Evolutionary conservation across 2,329 filamentous ascomycete genomes (phyloP), one percentile per base, ranked within the genome.

Genomic region (Aspergillus fijiensis): DNA sequence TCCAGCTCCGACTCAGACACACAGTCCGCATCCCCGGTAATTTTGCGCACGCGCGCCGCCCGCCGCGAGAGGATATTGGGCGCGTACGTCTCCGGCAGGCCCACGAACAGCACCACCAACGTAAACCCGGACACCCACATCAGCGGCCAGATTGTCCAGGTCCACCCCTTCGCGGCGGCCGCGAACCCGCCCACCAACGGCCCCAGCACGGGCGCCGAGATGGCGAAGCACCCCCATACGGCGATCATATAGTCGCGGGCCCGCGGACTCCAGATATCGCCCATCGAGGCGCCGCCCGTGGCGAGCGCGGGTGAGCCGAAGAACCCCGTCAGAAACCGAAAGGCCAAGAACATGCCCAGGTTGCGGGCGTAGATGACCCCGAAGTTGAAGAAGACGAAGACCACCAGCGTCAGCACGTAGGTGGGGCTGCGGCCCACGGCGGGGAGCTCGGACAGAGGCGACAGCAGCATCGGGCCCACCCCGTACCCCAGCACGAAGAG

Each of bases 71-170:
- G 62, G 7, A 69, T 69, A 51, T 67, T 67, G 1, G 64, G 60
- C 2, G 63, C 54, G 51, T 69, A 76, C 7, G 72, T 73, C 54
- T 74, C 72, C 0, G 71, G 71, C 2, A 74, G 61, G 23, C 67
- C 65, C 48, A 73, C 66, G 47, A 73, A 76, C 47, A 63, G 69
- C 55, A 82, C 59, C 12, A 88, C 66, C 65, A 87, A 81, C 45
- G 86, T 70, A 0, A 86, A 85, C 0, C 77, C 80, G 0, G 84
- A 79, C 4, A 84, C 77, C 85, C 85, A 89, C 47, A 89, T 74
- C 54, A 88, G 82, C 66, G 87, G 84, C 80, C 85, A 69, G n/a
- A 69, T 87, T 0, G 84, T 83, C 85, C 85, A 88, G 12, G 84
- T 79, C 86, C 86, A 89, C 55, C 74, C 76, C 71, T 85, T 80